A percentile compares a stretch with the other conserved stretches of the same genome.
These are phyloP conservation scores for Mycena citricolor DNA, from an alignment of 1,284 basidiomycete species.

Conservation along the genomic window DNA sequence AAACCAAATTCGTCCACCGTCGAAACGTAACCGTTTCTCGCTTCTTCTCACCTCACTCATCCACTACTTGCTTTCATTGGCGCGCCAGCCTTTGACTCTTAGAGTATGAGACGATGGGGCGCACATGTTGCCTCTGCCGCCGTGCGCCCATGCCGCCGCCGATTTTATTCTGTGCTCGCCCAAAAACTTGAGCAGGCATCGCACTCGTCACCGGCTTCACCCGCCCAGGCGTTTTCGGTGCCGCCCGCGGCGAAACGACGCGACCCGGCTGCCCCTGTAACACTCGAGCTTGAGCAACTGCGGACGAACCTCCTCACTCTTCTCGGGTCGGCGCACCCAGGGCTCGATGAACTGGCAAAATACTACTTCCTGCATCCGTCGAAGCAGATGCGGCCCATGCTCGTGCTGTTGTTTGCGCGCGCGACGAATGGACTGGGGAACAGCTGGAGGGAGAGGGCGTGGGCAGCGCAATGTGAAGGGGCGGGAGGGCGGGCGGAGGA, in stretches of 20 bases:
- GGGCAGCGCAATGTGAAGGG: constrained; percentile 55
- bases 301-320: constrained; percentile 77
- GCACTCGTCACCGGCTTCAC: constrained; percentile 19
- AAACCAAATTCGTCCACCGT: constrained; percentile 4
- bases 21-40: too few relatives aligned
- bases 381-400: constrained; percentile 88
- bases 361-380: constrained; percentile 91
- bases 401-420: constrained; percentile 88
- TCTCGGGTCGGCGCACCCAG: constrained; percentile 87
- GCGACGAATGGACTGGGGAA: constrained; percentile 89
- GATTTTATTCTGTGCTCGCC: constrained; percentile 2
- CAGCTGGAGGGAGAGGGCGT: constrained; percentile 52
- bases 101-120: constrained; percentile 20
- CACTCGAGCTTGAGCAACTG: constrained; percentile 73
- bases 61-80: neutral
- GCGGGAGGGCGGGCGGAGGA: constrained; percentile 47
- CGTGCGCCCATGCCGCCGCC: constrained; percentile 12
- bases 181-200: constrained; percentile 3
- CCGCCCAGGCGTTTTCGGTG: neutral
- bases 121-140: constrained; percentile 5
- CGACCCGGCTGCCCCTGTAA: constrained; percentile 72
- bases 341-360: constrained; percentile 84
- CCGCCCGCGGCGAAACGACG: constrained; percentile 29
- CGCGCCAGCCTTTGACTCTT: constrained; percentile 3
- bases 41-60: constrained; percentile 2